phyloP scores from a whole-genome alignment of 805 yeast species.

The Lipomyces japonicus region DNA sequence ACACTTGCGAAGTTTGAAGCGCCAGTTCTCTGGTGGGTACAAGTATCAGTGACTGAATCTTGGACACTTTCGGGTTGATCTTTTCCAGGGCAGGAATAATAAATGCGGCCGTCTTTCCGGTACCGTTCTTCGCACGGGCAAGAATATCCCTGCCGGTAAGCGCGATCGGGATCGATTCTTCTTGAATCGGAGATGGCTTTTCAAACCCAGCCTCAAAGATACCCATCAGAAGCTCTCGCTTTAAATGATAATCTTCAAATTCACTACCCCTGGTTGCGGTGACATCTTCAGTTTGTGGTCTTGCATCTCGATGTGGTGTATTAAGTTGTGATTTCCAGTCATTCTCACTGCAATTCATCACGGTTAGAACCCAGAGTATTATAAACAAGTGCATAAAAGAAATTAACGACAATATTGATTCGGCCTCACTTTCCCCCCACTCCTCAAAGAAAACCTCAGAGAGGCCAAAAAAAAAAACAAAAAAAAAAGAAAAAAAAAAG shows the following conservation, averaged over 20 bases:
- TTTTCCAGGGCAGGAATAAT: constrained; percentile 89
- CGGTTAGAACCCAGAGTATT: not conserved
- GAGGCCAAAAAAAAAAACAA: not conserved
- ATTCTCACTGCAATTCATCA: constrained; percentile 29
- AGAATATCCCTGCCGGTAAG: constrained; percentile 91
- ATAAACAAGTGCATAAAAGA: too few relatives aligned
- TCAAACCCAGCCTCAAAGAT: constrained; percentile 98
- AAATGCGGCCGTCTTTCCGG: constrained; percentile 98
- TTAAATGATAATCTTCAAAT: constrained; percentile 87
- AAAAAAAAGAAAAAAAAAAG: not conserved
- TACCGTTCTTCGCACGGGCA: constrained; percentile 97
- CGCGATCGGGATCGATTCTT: constrained; percentile 94
- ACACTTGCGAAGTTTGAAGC: constrained; percentile 94
- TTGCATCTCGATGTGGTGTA: constrained; percentile 78
- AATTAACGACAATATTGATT: too few relatives aligned
- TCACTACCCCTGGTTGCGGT: constrained; percentile 82
- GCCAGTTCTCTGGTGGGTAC: constrained; percentile 99
- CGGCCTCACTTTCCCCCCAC: not conserved
- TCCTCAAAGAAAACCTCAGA: not conserved
- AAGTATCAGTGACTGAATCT: constrained; percentile 86
- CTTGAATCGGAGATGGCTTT: constrained; percentile 96
- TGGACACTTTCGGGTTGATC: constrained; percentile 74
- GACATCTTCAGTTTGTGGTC: constrained; percentile 92
- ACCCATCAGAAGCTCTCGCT: constrained; percentile 94
- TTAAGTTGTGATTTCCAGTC: constrained; percentile 75